These are phyloP conservation scores for Mimosa bimucronata DNA, from an alignment of 306 rosid species.

Conservation along the genomic window DNA sequence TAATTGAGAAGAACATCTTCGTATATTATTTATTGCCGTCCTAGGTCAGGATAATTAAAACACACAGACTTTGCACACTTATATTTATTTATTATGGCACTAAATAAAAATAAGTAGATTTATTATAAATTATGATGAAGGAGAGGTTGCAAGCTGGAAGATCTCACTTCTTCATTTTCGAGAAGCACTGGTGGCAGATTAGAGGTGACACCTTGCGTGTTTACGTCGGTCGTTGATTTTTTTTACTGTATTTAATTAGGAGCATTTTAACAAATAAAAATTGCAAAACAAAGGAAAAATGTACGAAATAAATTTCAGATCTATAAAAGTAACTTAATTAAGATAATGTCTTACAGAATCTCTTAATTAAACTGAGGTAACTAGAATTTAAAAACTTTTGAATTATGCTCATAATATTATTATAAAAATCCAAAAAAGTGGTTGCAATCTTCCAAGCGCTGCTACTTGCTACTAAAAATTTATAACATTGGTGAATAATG, in stretches of 20 bases:
- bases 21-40: constrained; percentile 19
- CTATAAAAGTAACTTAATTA: too few relatives aligned
- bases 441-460: too few relatives aligned
- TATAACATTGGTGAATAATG: too few relatives aligned
- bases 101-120: background rate
- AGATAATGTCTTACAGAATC: too few relatives aligned
- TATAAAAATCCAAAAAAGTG: too few relatives aligned
- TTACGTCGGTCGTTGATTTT: constrained; percentile 34
- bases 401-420: too few relatives aligned
- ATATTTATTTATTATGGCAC: background rate
- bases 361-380: too few relatives aligned
- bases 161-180: background rate
- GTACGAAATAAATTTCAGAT: too few relatives aligned
- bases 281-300: background rate
- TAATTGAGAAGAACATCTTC: background rate
- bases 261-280: constrained; percentile 2
- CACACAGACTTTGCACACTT: background rate
- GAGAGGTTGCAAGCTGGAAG: background rate
- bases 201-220: constrained; percentile 41
- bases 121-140: background rate
- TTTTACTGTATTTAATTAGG: background rate
- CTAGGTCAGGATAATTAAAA: background rate
- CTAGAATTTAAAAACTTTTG: too few relatives aligned
- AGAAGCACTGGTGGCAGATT: constrained; percentile 10
- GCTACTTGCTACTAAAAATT: too few relatives aligned